phyloP scores from a whole-genome alignment of 2,329 filamentous ascomycete genomes.

The Colletotrichum tabaci region DNA sequence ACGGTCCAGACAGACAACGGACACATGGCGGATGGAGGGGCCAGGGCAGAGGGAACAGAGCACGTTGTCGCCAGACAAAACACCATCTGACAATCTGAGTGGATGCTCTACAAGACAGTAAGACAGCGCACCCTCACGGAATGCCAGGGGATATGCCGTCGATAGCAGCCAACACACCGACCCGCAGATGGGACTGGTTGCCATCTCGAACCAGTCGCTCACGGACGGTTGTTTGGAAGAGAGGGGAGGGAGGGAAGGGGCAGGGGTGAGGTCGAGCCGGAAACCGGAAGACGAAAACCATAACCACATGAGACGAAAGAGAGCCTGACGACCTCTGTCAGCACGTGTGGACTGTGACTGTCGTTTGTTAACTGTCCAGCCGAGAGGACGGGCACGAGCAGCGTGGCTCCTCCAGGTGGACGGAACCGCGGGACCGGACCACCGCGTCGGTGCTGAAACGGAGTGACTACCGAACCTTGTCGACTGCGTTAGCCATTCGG shows the following conservation, averaged over 20 bases:
- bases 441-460: slow-evolving; percentile 34
- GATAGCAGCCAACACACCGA: slow-evolving; percentile 26
- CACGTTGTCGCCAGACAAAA: slow-evolving; percentile 3
- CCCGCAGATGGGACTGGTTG: slow-evolving; percentile 25
- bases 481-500: slow-evolving; percentile 2
- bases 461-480: slow-evolving; percentile 36
- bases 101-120: slow-evolving; percentile 12
- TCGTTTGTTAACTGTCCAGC: background rate
- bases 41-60: background rate
- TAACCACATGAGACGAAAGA: slow-evolving; percentile 22
- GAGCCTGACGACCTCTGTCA: background rate
- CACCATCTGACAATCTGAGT: background rate
- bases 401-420: slow-evolving; percentile 24
- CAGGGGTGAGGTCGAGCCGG: slow-evolving; percentile 12
- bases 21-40: no score
- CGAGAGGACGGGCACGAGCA: slow-evolving; percentile 4
- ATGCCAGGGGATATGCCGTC: slow-evolving; percentile 16
- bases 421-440: slow-evolving; percentile 36
- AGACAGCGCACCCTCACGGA: slow-evolving; percentile 27
- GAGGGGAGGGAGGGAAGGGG: background rate
- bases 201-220: slow-evolving; percentile 1
- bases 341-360: no score
- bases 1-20: background rate
- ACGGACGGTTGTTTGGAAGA: slow-evolving; percentile 3
- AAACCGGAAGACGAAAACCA: background rate